Conservation (phyloP, 2,329 filamentous ascomycete genomes). For the Balansia obtecta region DNA sequence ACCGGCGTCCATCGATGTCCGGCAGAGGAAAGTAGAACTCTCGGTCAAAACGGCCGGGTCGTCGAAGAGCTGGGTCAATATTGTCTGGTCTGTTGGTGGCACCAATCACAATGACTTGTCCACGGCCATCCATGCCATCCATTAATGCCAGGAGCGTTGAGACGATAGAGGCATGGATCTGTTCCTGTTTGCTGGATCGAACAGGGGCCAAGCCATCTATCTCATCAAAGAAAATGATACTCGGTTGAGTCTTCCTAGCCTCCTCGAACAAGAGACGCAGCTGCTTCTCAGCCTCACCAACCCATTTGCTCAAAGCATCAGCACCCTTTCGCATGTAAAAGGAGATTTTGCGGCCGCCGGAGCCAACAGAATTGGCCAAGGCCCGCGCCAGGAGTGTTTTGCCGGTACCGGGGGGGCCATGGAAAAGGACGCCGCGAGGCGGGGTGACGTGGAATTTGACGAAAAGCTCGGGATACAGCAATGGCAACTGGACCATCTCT, state of each 20-base stretch:
- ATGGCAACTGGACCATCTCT: constrained; percentile 92
- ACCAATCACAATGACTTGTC: constrained; percentile 95
- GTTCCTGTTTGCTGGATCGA: constrained; percentile 93
- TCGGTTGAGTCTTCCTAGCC: constrained; percentile 87
- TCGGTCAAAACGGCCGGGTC: constrained; percentile 88
- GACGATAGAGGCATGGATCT: constrained; percentile 96
- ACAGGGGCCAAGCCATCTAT: constrained; percentile 95
- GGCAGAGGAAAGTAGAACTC: constrained; percentile 98
- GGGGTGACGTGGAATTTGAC: constrained; percentile 84
- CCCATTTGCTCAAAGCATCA: constrained; percentile 96
- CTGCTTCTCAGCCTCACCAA: constrained; percentile 94
- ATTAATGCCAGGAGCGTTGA: constrained; percentile 87
- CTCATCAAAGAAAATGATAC: constrained; percentile 99
- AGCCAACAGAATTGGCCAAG: constrained; percentile 79
- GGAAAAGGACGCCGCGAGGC: constrained; percentile 88
- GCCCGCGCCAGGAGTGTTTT: constrained; percentile 94
- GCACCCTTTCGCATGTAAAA: constrained; percentile 99
- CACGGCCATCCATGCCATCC: constrained; percentile 97
- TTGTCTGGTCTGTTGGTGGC: constrained; percentile 97
- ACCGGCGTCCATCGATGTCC: constrained; percentile 62
- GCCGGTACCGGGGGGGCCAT: constrained; percentile 92
- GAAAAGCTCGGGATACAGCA: constrained; percentile 93
- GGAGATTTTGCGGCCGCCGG: constrained; percentile 85
- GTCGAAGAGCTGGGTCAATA: constrained; percentile 87
- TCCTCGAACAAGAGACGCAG: constrained; percentile 90